Evolutionary conservation across 768 basidiomycete species (phyloP).

Genomic region (Candolleomyces efflorescens): DNA sequence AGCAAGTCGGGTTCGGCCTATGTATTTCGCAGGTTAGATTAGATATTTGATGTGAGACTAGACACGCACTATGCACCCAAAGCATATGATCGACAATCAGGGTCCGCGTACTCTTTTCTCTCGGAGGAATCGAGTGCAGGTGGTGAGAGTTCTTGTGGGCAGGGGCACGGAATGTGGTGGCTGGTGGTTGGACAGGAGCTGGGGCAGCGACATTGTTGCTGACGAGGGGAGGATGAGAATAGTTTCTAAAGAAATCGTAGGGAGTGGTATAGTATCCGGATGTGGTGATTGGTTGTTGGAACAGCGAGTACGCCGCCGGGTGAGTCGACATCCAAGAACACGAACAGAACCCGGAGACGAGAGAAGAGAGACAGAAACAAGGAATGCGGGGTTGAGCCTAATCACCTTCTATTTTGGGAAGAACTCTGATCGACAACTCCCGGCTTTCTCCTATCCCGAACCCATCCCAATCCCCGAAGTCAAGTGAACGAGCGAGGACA

Average conservation of each 20-base stretch:
- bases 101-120: conserved; percentile 86
- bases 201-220: conserved; percentile 5
- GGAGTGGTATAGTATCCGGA: background rate
- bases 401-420: background rate
- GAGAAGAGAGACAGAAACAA: background rate
- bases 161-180: conserved; percentile 53
- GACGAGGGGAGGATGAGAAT: background rate
- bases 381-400: background rate
- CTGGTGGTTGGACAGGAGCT: conserved; percentile 13
- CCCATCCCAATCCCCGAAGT: too few relatives aligned
- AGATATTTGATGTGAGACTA: background rate
- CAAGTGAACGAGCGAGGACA: too few relatives aligned
- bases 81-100: conserved; percentile 86
- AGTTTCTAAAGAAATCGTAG: background rate
- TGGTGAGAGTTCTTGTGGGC: conserved; percentile 90
- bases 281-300: background rate
- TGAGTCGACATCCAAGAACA: background rate
- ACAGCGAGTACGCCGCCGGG: background rate
- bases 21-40: background rate
- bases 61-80: conserved; percentile 63
- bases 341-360: background rate
- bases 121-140: conserved; percentile 78
- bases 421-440: background rate
- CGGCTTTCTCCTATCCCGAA: conserved; percentile 1
- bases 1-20: conserved; percentile 48